Base-by-base conservation (phyloP, 352 stramenopile genomes). In the Pythium dissimile region DNA sequence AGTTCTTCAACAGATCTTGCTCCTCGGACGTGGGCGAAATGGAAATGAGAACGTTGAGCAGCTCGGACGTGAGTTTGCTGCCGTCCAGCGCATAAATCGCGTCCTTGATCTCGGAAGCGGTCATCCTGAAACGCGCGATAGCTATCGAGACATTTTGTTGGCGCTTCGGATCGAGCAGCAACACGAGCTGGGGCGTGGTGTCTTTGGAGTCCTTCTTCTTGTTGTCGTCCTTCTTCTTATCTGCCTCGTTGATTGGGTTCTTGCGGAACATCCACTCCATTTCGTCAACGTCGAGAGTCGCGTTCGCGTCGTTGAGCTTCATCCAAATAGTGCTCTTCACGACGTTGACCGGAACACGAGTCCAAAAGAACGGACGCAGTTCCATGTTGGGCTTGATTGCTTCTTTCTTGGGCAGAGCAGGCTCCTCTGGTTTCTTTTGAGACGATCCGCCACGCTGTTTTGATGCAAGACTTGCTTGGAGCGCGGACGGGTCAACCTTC, bases 131-230 rank as follows among this genome's bases (percentile, higher is more conserved):
- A 30, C 95, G 88, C 24, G 94, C 94, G 48, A 99, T 94, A 16
- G 97, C 95, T 37, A 99, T 99, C n/a, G 92, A 96, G 1, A 98
- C 94, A 77, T 99, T 99, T 71, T 99, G 97, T 34, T 97, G 92
- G 23, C 93, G 85, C 71, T 99, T 99, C 2, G 91, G 81, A 62
- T 99, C 96, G 44, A 99, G 90, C 15, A 99, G 72, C 21, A 93
- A 69, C 7, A 95, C 85, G 32, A 82, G 74, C 60, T 89, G 82
- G 0, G 80, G 80, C 41, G 75, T 69, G 10, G 52, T 59, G 30
- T 75, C 59, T 56, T 73, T 81, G 16, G 57, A 48, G 39, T 89
- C 75, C 37, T 92, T 90, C 45, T 91, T 91, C 66, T 88, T 90
- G 1, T 35, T 38, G 32, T 91, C 80, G n/a, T 90, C 79, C 28